phyloP scores from a whole-genome alignment of 306 rosid genomes.

The Hippophae rhamnoides region DNA sequence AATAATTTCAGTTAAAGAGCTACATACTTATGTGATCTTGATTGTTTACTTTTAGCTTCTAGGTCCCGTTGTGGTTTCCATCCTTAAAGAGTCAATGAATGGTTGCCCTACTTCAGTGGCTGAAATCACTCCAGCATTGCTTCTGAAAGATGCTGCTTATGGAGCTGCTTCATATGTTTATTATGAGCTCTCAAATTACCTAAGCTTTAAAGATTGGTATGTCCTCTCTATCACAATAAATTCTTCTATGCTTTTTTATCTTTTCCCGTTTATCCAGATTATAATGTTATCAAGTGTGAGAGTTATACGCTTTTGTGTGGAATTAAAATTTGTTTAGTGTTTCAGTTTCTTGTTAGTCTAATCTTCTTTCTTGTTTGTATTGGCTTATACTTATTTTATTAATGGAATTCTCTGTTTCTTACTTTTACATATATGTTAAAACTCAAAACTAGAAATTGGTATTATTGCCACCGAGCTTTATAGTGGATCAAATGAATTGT shows the following conservation, averaged over 20 bases:
- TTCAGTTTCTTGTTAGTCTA: too few relatives aligned
- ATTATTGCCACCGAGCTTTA: too few relatives aligned
- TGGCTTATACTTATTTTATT: too few relatives aligned
- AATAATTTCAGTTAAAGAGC: neutral
- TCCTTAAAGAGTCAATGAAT: constrained; percentile 84
- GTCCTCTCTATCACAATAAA: constrained; percentile 15
- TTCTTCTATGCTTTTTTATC: neutral
- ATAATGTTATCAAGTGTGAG: neutral
- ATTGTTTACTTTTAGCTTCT: constrained; percentile 51
- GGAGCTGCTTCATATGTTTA: constrained; percentile 98
- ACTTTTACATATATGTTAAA: too few relatives aligned
- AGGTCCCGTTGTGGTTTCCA: constrained; percentile 89
- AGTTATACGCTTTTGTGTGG: neutral
- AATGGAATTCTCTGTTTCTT: too few relatives aligned
- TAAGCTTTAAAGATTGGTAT: constrained; percentile 86
- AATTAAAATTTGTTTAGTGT: too few relatives aligned
- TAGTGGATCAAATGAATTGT: too few relatives aligned
- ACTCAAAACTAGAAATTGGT: too few relatives aligned
- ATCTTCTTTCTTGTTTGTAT: too few relatives aligned
- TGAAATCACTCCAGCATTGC: constrained; percentile 78
- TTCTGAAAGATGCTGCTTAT: constrained; percentile 95
- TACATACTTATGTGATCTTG: constrained; percentile 19
- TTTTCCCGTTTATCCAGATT: constrained; percentile 8
- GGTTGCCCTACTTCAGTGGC: constrained; percentile 70
- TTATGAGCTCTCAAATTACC: constrained; percentile 90